Conservation (phyloP, 345 rosid species). For the Melaleuca alternifolia region DNA sequence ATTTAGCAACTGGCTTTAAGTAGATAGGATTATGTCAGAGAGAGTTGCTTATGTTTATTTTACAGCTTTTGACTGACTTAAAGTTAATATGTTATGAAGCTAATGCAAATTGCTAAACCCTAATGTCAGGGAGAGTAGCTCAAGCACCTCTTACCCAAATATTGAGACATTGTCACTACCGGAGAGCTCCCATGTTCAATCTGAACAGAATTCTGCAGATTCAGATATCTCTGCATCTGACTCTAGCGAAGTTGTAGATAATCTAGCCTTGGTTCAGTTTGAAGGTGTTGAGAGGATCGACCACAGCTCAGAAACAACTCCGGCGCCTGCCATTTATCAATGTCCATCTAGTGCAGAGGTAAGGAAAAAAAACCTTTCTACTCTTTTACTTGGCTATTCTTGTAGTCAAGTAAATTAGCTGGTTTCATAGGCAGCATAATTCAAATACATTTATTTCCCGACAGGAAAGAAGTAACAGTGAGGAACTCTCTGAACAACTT, state of each 20-base stretch:
- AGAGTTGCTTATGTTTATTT: neutral
- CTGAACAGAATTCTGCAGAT: neutral
- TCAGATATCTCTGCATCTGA: conserved; percentile 1
- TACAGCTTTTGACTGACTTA: neutral
- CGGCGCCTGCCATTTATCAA: neutral
- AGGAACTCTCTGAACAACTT: conserved; percentile 38
- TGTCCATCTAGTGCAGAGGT: neutral
- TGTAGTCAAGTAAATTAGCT: neutral
- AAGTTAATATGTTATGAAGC: neutral
- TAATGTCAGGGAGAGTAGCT: conserved; percentile 8
- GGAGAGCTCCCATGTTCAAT: neutral
- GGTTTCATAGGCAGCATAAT: neutral
- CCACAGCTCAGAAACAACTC: neutral
- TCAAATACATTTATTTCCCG: neutral
- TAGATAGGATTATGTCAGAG: neutral
- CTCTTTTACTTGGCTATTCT: neutral
- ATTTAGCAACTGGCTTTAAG: neutral
- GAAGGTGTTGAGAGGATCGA: neutral
- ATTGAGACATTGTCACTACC: neutral
- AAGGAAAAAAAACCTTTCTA: neutral
- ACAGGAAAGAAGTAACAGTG: conserved; percentile 44
- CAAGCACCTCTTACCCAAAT: neutral
- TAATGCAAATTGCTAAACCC: neutral
- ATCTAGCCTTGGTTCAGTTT: neutral
- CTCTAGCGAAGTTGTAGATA: conserved; percentile 3